These are phyloP conservation scores for Penicillium pancosmium DNA, from an alignment of 495 filamentous ascomycete species.

Conservation along the genomic window DNA sequence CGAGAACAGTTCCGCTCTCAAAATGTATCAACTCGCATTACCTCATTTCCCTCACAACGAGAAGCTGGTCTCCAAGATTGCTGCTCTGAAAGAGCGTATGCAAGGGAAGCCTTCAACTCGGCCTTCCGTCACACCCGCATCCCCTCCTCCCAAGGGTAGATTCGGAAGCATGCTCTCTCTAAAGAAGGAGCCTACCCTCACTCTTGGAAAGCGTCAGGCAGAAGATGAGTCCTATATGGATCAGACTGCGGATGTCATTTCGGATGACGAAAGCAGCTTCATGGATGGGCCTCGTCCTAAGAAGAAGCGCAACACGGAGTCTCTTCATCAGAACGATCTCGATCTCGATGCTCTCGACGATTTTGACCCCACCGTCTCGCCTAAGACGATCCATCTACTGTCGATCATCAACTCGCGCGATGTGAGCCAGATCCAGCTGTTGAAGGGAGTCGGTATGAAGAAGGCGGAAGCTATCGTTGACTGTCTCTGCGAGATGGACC, in stretches of 20 bases:
- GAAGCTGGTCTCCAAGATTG: conserved; percentile 79
- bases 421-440: conserved; percentile 59
- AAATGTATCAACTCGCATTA: conserved; percentile 82
- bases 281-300: conserved; percentile 40
- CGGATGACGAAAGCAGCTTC: conserved; percentile 36
- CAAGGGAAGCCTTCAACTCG: conserved; percentile 33
- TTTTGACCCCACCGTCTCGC: conserved; percentile 51
- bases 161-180: conserved; percentile 47
- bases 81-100: conserved; percentile 64
- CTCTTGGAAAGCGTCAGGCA: conserved; percentile 36
- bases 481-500: conserved; percentile 53
- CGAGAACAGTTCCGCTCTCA: conserved; percentile 75
- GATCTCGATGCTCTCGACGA: conserved; percentile 28
- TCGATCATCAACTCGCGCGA: conserved; percentile 87
- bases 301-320: conserved; percentile 46
- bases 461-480: conserved; percentile 58
- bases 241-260: conserved; percentile 22
- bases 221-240: conserved; percentile 40
- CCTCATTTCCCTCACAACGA: conserved; percentile 85
- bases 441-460: conserved; percentile 67
- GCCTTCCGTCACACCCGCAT: conserved; percentile 18
- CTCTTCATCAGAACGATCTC: conserved; percentile 21
- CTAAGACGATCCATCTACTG: conserved; percentile 71
- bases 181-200: conserved; percentile 35
- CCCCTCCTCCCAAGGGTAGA: conserved; percentile 29